These are phyloP conservation scores for Phytophthora chlamydospora DNA, from an alignment of 352 stramenopile genomes.

Conservation along the genomic window DNA sequence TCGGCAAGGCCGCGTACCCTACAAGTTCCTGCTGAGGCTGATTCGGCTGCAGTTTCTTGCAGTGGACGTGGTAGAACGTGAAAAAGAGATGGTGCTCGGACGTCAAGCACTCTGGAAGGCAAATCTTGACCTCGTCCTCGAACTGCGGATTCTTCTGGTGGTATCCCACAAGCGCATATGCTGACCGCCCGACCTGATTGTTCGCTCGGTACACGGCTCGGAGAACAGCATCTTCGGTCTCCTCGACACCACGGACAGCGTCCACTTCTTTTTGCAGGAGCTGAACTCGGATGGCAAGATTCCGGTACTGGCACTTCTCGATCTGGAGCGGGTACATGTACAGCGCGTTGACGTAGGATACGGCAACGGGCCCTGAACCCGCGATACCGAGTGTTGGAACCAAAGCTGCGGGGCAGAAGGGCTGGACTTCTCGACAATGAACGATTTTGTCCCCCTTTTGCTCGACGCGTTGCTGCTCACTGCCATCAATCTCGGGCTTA, in stretches of 20 bases:
- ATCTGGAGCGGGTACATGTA: constrained; percentile 75
- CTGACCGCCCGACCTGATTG: constrained; percentile 31
- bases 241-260: constrained; percentile 46
- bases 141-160: constrained; percentile 82
- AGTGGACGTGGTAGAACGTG: constrained; percentile 85
- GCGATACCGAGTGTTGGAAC: constrained; percentile 43
- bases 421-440: constrained; percentile 64
- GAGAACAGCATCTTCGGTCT: constrained; percentile 40
- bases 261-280: constrained; percentile 58
- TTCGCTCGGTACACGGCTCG: constrained; percentile 45
- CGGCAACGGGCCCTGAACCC: constrained; percentile 57
- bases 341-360: constrained; percentile 62
- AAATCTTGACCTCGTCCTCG: constrained; percentile 78
- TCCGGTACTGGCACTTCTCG: constrained; percentile 72
- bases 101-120: constrained; percentile 60
- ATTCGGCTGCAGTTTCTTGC: constrained; percentile 69
- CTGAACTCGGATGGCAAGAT: constrained; percentile 71
- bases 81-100: constrained; percentile 62
- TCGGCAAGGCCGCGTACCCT: constrained; percentile 54
- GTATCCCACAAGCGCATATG: constrained; percentile 69
- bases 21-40: constrained; percentile 75
- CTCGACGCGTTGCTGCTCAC: constrained; percentile 1
- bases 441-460: constrained; percentile 6
- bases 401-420: constrained; percentile 55
- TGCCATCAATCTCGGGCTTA: constrained; percentile 3